Evolutionary conservation across 2,329 filamentous ascomycete genomes (phyloP), one percentile per base, ranked within the genome.

Genomic region (Colletotrichum simmondsii): DNA sequence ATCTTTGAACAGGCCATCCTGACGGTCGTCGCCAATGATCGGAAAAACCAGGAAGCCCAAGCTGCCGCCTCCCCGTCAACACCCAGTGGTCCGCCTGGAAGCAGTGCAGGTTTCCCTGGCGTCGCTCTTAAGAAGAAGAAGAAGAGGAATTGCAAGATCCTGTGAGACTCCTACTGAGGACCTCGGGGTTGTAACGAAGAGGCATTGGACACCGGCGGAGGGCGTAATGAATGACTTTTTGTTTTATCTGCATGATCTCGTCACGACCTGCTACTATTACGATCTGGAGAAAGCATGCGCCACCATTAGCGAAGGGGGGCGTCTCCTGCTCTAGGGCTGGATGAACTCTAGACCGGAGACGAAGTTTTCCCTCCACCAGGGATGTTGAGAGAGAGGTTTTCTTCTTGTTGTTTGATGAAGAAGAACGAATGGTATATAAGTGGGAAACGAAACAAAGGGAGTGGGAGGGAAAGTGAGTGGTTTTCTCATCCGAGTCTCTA

Each of bases 1-100:
- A 97, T 98, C 80, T 99, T 99, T 84, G 93, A 97, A 82, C 89
- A 91, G 74, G 97, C 97, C 68, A 95, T 99, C 80, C 91, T 95
- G 79, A 96, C 94, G 64, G 95, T 97, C 37, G 94, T 99, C 32
- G 91, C 93, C 76, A 94, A 95, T 78, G 94, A 95, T 81, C 85
- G 87, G 79, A 92, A 91, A 81, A 92, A 90, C 78, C 83, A 88
- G 74, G 89, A 91, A 80, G 82, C 84, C 74, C 84, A 85, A 76
- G 84, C 84, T 77, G 82, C 80, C 71, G 80, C 81, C 60, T 79
- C 80, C 30, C 78, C 80, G 60, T 82, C 80, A 64, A 35, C 42
- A 73, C 79, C 83, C 64, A 79, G 82, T 75, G 81, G 80, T 37
- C 78, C 80, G 53, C 79, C 79, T 63, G 77, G 80, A 58, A 78